A percentile compares a stretch with the other conserved stretches of the same genome.
Conservation (phyloP, 352 stramenopile species). For the Peronospora destructor region DNA sequence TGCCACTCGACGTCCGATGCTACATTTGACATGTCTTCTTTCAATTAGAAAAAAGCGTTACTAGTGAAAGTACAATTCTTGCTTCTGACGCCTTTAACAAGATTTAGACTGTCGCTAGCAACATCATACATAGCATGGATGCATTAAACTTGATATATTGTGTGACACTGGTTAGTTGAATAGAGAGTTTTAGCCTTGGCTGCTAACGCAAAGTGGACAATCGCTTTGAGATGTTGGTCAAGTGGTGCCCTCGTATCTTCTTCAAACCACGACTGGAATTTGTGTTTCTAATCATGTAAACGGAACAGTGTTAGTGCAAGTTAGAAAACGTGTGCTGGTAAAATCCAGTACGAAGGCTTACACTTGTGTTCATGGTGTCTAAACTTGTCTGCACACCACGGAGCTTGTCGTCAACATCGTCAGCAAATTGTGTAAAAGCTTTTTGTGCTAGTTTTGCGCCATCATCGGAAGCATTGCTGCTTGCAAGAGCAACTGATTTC, state of each 20-base stretch:
- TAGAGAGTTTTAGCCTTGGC: slow-evolving; percentile 9
- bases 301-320: background rate
- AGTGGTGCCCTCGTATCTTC: slow-evolving; percentile 12
- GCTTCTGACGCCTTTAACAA: too few species aligned
- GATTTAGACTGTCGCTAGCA: too few species aligned
- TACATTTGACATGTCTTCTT: slow-evolving; percentile 1
- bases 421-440: slow-evolving; percentile 22
- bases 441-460: slow-evolving; percentile 7
- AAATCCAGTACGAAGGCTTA: slow-evolving; percentile 5
- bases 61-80: slow-evolving; percentile 6
- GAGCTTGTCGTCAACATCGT: slow-evolving; percentile 20
- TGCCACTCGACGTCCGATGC: slow-evolving; percentile 8
- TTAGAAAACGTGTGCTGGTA: background rate
- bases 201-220: slow-evolving; percentile 18
- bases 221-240: slow-evolving; percentile 17
- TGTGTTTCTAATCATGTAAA: slow-evolving; percentile 7
- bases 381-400: slow-evolving; percentile 13
- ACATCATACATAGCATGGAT: too few species aligned
- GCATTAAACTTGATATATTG: too few species aligned
- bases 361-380: slow-evolving; percentile 20
- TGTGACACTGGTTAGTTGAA: background rate
- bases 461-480: background rate
- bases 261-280: slow-evolving; percentile 24
- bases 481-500: slow-evolving; percentile 8
- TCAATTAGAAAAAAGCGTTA: slow-evolving; percentile 3